These are phyloP conservation scores for Lactarius sp. DNA, from an alignment of 768 basidiomycete genomes.

Conservation along the genomic window DNA sequence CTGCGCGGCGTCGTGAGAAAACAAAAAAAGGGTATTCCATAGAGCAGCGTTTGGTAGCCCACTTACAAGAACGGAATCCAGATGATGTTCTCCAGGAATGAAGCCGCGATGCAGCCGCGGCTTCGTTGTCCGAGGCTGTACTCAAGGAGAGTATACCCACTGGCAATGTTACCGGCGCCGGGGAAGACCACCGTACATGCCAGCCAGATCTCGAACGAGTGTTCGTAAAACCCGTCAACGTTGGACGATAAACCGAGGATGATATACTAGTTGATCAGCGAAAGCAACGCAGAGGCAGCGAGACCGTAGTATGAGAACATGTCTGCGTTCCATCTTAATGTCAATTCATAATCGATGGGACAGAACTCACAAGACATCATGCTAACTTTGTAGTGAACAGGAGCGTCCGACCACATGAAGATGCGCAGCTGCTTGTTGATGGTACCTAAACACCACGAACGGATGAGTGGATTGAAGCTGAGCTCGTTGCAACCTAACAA, in stretches of 20 bases:
- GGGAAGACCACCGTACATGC: constrained; percentile 68
- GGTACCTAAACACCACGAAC: constrained; percentile 77
- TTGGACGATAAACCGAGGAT: no score
- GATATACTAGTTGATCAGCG: no score
- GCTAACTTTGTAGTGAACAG: constrained; percentile 77
- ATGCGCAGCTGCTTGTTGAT: constrained; percentile 75
- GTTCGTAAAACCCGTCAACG: no score
- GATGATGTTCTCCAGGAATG: constrained; percentile 58
- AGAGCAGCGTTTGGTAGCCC: no score
- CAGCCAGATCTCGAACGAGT: no score
- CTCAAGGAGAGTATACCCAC: constrained; percentile 58
- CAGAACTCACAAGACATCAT: constrained; percentile 60
- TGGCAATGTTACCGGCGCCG: constrained; percentile 62
- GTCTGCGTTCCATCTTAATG: constrained; percentile 28
- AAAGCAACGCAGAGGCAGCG: no score
- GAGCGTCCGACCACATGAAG: constrained; percentile 73
- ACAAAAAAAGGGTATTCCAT: no score
- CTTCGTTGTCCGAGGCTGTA: constrained; percentile 59
- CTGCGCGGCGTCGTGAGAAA: constrained; percentile 25
- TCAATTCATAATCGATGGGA: no score
- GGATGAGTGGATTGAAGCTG: constrained; percentile 75
- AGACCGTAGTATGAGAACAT: constrained; percentile 57
- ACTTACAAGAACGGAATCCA: no score
- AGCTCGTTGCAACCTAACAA: constrained; percentile 62
- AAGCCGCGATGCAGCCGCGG: constrained; percentile 43